A percentile compares a stretch with the other conserved stretches of the same genome.
phyloP scores from a whole-genome alignment of 208 protist genomes.

The Wallacemonas sp. region DNA sequence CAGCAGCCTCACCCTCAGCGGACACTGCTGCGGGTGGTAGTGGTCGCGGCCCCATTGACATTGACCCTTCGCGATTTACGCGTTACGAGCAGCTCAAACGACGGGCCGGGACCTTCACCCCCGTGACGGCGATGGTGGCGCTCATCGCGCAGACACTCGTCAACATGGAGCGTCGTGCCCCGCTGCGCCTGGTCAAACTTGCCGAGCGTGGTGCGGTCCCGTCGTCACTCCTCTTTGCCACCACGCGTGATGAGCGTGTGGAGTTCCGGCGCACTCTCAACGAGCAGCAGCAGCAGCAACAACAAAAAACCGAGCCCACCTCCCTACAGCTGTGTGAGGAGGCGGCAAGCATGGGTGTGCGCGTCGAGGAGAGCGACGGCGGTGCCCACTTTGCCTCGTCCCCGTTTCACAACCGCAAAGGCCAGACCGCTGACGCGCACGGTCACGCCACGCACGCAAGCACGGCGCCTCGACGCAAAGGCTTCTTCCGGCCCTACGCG shows the following conservation, averaged over 20 bases:
- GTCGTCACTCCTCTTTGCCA: conserved; percentile 7
- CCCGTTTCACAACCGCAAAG: conserved; percentile 1
- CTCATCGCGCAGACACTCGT: conserved; percentile 21
- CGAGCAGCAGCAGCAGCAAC: not conserved
- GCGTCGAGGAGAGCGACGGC: conserved; percentile 1
- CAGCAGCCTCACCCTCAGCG: conserved; percentile 5
- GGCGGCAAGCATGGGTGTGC: not conserved
- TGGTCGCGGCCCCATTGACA: too few relatives aligned
- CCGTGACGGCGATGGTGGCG: conserved; percentile 20
- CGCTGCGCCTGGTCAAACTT: conserved; percentile 26
- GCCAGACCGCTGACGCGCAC: too few relatives aligned
- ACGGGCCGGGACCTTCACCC: conserved; percentile 16
- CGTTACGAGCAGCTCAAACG: conserved; percentile 28
- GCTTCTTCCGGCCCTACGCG: conserved; percentile 18
- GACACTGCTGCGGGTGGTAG: conserved; percentile 11
- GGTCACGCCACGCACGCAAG: too few relatives aligned
- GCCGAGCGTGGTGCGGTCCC: conserved; percentile 6
- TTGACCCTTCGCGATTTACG: not conserved
- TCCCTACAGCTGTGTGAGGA: not conserved
- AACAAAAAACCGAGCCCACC: not conserved
- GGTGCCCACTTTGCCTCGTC: conserved; percentile 13
- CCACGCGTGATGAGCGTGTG: not conserved
- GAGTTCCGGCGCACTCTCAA: not conserved
- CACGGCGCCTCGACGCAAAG: too few relatives aligned
- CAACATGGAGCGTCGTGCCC: conserved; percentile 11